These are phyloP conservation scores for Termitomyces sp. DNA, from an alignment of 768 basidiomycete species.

Conservation along the genomic window DNA sequence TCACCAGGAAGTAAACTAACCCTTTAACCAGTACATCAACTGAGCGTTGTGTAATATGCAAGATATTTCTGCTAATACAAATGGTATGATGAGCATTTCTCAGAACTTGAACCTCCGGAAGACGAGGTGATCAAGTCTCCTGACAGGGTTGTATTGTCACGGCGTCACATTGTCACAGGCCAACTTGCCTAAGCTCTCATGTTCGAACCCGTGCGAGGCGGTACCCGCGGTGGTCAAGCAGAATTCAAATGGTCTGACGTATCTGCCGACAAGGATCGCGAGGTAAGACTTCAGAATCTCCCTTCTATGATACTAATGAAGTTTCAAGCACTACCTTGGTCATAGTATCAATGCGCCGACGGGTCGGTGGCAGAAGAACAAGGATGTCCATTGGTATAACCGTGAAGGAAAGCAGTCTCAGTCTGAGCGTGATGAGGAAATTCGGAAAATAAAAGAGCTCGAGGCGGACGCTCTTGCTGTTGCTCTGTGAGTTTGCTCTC, in stretches of 20 bases:
- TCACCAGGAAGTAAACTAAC: too few species aligned
- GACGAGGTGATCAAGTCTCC: too few species aligned
- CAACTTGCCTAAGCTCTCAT: constrained; percentile 29
- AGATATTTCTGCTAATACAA: too few species aligned
- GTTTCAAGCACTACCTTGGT: constrained; percentile 79
- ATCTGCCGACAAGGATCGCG: constrained; percentile 89
- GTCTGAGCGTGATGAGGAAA: constrained; percentile 63
- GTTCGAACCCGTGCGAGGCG: constrained; percentile 85
- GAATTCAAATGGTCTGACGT: constrained; percentile 93
- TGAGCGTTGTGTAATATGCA: too few species aligned
- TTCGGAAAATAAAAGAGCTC: constrained; percentile 76
- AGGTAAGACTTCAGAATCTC: constrained; percentile 40
- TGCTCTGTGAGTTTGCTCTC: constrained; percentile 52
- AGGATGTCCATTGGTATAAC: constrained; percentile 94
- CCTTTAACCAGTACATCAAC: too few species aligned
- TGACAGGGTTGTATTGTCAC: too few species aligned
- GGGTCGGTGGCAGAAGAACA: constrained; percentile 96
- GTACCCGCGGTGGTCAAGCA: constrained; percentile 88
- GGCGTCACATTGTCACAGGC: not conserved
- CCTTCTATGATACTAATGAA: not conserved
- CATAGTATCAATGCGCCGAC: constrained; percentile 94
- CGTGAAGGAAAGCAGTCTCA: constrained; percentile 50
- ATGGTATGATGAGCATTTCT: too few species aligned
- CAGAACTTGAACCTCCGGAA: too few species aligned
- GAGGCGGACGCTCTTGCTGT: constrained; percentile 86